These are phyloP conservation scores for Lentinula sp. DNA, from an alignment of 768 basidiomycete genomes.

Conservation along the genomic window DNA sequence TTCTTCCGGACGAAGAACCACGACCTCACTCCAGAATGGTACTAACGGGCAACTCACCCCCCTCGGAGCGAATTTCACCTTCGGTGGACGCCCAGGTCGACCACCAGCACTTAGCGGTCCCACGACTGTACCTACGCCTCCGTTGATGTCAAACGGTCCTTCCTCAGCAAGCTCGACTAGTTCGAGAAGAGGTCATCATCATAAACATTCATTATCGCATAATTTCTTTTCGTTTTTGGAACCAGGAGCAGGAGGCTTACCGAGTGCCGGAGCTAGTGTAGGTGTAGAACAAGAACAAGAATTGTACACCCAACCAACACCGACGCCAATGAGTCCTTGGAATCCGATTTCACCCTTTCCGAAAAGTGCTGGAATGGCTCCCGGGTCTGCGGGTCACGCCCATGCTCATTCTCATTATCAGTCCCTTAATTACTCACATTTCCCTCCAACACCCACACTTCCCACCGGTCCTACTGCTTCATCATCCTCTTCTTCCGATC, in stretches of 20 bases:
- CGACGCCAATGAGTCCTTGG: conserved; percentile 64
- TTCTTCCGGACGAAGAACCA: conserved; percentile 7
- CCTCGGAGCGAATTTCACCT: conserved; percentile 55
- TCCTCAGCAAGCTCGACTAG: conserved; percentile 21
- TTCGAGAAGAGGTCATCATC: conserved; percentile 72
- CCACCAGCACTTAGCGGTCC: conserved; percentile 29
- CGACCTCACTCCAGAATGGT: not conserved
- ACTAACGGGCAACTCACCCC: conserved; percentile 23
- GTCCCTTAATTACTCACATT: not conserved
- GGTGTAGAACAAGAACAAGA: conserved; percentile 20
- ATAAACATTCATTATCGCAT: conserved; percentile 91
- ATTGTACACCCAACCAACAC: conserved; percentile 53
- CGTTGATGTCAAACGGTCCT: conserved; percentile 15
- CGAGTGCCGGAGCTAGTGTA: not conserved
- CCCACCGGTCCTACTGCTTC: too few species aligned
- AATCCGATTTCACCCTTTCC: conserved; percentile 38
- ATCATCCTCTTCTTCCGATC: not conserved
- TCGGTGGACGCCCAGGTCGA: conserved; percentile 49
- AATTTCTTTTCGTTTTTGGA: conserved; percentile 96
- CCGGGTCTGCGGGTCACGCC: not conserved
- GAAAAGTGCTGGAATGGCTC: conserved; percentile 3
- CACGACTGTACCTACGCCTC: conserved; percentile 16
- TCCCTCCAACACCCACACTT: not conserved
- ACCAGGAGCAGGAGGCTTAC: conserved; percentile 37
- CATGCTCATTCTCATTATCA: not conserved